phyloP scores from a whole-genome alignment of 768 basidiomycete species.

The Tricholoma matsutake region DNA sequence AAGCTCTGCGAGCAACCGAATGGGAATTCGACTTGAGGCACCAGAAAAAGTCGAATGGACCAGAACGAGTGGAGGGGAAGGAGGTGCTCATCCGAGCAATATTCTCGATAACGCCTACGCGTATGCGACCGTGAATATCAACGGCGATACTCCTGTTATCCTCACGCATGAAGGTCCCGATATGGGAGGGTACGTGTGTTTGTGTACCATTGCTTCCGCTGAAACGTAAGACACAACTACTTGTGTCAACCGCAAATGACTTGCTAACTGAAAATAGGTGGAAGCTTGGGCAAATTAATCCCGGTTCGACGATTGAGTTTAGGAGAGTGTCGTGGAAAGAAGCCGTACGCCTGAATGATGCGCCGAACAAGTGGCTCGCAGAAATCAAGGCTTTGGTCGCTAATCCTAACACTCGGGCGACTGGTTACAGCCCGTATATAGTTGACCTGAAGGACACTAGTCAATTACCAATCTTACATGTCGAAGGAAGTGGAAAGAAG shows the following conservation, averaged over 20 bases:
- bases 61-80: conserved; percentile 55
- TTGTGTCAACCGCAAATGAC: neutral
- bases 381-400: conserved; percentile 9
- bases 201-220: conserved; percentile 48
- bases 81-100: conserved; percentile 67
- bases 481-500: conserved; percentile 5
- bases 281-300: conserved; percentile 64
- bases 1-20: conserved; percentile 56
- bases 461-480: conserved; percentile 36
- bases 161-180: conserved; percentile 58
- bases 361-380: conserved; percentile 28
- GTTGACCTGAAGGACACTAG: conserved; percentile 9
- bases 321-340: conserved; percentile 43
- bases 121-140: conserved; percentile 53
- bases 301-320: conserved; percentile 55
- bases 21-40: conserved; percentile 58
- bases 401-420: neutral
- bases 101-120: conserved; percentile 63
- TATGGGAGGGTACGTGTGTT: conserved; percentile 61
- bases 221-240: conserved; percentile 40
- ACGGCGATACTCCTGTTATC: conserved; percentile 71
- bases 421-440: neutral
- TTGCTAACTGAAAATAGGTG: conserved; percentile 39
- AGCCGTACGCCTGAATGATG: neutral
- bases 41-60: conserved; percentile 48